Base-by-base conservation (phyloP, 1,139 yeast species). In the Zhuliangozyma parablackwelliae region DNA sequence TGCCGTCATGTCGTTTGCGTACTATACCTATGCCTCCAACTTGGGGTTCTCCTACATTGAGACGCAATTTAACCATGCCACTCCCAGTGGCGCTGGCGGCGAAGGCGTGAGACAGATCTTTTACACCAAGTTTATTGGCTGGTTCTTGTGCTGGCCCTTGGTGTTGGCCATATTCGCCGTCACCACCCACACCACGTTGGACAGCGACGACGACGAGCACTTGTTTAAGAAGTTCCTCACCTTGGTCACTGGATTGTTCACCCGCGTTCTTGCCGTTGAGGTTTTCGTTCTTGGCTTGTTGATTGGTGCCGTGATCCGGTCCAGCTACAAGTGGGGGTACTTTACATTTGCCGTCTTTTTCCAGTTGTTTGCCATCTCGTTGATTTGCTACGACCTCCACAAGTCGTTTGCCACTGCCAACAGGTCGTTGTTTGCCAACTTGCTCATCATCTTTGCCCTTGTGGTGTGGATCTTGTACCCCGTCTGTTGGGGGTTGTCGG, bases 271-370 rank as follows among this genome's bases (percentile, higher is more conserved):
- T 38, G 54, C 71, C 23, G 65, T 71, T 37, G 78, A 72, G 52
- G 64, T 75, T 12, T 75, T 59, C 48, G 79, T 77, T 26, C 65
- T 80, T 39, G 69, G 75, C 35, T 64, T 75, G 35, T 65, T 80
- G 53, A 66, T 78, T 51, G 85, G 82, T 45, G 48, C 70, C 23
- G 58, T 78, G 42, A 75, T 80, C 39, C 55, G 57, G 36, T 74
- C 84, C 10, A 62, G 78, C 38, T 80, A 80, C 59, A 80, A 76
- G 59, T 80, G 86, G 86, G 87, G 83, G 49, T 78, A 72, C 65
- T 78, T 67, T 43, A 65, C 70, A 31, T 66, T 66, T 48, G 59
- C 68, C 16, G 52, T 52, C n/a, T 43, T 54, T 38, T 69, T 67
- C 26, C 64, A 60, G 44, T 47, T 75, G 33, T 61, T 68, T 40